Percentiles rank a stretch among this genome's conserved stretches.
These are phyloP conservation scores for Pestalotiopsis sp. DNA, from an alignment of 2,329 filamentous ascomycete genomes.

Conservation along the genomic window DNA sequence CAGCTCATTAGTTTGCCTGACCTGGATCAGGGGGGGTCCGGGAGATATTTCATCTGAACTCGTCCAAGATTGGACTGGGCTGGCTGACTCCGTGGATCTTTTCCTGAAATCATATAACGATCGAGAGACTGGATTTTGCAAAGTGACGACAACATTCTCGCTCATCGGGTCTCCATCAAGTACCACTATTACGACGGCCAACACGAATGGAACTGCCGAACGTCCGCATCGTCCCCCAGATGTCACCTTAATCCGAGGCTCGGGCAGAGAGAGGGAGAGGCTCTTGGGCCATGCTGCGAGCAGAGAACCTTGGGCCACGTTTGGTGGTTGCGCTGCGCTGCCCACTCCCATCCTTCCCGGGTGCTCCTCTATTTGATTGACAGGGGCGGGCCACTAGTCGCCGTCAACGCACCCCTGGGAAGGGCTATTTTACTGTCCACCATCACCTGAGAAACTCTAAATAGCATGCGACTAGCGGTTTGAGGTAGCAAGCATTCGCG, in stretches of 20 bases:
- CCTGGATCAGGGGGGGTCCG: neutral
- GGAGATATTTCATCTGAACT: constrained; percentile 7
- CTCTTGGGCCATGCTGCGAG: constrained; percentile 1
- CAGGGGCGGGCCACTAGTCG: constrained; percentile 1
- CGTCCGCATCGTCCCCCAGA: neutral
- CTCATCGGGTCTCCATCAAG: too few species aligned
- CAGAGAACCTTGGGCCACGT: neutral
- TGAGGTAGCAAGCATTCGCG: constrained; percentile 2
- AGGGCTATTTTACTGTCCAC: neutral
- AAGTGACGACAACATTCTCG: neutral
- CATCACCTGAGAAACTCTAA: constrained; percentile 12
- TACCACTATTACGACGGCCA: neutral
- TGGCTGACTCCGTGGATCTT: neutral
- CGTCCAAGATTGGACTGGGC: neutral
- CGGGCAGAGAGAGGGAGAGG: neutral
- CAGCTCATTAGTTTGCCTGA: neutral
- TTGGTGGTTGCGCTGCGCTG: neutral
- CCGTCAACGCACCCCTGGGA: neutral
- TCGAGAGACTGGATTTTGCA: too few species aligned
- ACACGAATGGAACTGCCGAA: neutral
- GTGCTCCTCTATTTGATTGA: neutral
- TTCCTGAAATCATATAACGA: neutral
- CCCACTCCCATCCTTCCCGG: neutral
- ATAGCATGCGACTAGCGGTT: constrained; percentile 8
- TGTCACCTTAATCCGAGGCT: neutral